A percentile compares a stretch with the other conserved stretches of the same genome.
Conservation (phyloP, 2,329 filamentous ascomycete species). For the Pseudogymnoascus sp. region DNA sequence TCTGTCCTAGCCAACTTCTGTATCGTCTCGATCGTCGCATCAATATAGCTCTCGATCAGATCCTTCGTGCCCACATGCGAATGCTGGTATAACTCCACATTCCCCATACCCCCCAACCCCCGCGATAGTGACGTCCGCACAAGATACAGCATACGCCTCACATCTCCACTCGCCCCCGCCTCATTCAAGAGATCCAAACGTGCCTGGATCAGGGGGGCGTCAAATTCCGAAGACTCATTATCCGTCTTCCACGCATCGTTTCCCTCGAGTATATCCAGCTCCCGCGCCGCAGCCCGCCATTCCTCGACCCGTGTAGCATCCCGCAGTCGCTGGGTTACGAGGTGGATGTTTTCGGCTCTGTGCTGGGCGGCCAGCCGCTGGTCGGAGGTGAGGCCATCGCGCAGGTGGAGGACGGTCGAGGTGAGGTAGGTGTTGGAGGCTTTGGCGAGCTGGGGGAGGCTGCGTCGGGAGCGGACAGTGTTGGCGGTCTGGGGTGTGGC, state of each 20-base stretch:
- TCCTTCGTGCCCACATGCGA: slow-evolving; percentile 80
- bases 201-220: slow-evolving; percentile 58
- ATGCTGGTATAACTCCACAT: slow-evolving; percentile 72
- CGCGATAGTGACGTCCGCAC: slow-evolving; percentile 73
- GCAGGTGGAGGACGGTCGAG: slow-evolving; percentile 17
- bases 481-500: not conserved
- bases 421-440: not conserved
- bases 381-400: slow-evolving; percentile 29
- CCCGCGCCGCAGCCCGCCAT: slow-evolving; percentile 67
- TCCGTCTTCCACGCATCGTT: slow-evolving; percentile 70
- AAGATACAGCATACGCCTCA: slow-evolving; percentile 69
- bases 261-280: slow-evolving; percentile 71
- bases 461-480: not conserved
- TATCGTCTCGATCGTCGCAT: slow-evolving; percentile 68
- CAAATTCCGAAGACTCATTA: slow-evolving; percentile 38
- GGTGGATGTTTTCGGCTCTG: slow-evolving; percentile 51
- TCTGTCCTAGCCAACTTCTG: slow-evolving; percentile 50
- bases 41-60: slow-evolving; percentile 79
- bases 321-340: slow-evolving; percentile 56
- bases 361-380: slow-evolving; percentile 40
- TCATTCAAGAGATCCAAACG: slow-evolving; percentile 68
- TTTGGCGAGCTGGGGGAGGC: not conserved
- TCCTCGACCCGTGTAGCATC: slow-evolving; percentile 59
- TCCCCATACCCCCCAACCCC: slow-evolving; percentile 79
- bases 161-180: slow-evolving; percentile 63